Conservation (phyloP, 1,139 yeast genomes). For the Saccharomyces hybrid region DNA sequence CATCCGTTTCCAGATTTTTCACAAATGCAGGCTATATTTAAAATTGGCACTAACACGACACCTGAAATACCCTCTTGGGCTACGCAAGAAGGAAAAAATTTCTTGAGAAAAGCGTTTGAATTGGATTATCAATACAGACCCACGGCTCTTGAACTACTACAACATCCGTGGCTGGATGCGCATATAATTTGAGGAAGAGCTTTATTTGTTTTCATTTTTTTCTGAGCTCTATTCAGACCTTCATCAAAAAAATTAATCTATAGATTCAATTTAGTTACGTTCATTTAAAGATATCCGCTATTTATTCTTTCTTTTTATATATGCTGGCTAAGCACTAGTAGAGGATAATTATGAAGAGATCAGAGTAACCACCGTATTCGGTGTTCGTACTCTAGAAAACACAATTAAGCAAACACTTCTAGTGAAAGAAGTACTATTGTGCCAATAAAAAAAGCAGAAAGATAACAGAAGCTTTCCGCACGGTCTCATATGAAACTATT, state of each 20-base stretch:
- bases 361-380: neutral
- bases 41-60: constrained; percentile 71
- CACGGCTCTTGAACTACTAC: constrained; percentile 58
- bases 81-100: constrained; percentile 59
- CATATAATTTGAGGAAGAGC: constrained; percentile 7
- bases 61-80: constrained; percentile 80
- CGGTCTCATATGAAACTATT: neutral
- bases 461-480: neutral
- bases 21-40: constrained; percentile 93
- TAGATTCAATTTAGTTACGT: neutral
- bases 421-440: neutral
- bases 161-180: constrained; percentile 38
- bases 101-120: constrained; percentile 61
- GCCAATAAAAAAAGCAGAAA: too few species aligned
- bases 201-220: neutral
- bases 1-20: constrained; percentile 92
- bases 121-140: constrained; percentile 68
- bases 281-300: neutral
- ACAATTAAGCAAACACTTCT: neutral
- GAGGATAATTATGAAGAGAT: neutral
- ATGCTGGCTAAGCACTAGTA: neutral
- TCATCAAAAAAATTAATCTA: neutral
- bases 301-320: neutral
- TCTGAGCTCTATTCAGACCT: neutral
- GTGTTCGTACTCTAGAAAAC: neutral